phyloP scores from a whole-genome alignment of 176 grass and related monocot genomes.

The Oropetium thomaeum region DNA sequence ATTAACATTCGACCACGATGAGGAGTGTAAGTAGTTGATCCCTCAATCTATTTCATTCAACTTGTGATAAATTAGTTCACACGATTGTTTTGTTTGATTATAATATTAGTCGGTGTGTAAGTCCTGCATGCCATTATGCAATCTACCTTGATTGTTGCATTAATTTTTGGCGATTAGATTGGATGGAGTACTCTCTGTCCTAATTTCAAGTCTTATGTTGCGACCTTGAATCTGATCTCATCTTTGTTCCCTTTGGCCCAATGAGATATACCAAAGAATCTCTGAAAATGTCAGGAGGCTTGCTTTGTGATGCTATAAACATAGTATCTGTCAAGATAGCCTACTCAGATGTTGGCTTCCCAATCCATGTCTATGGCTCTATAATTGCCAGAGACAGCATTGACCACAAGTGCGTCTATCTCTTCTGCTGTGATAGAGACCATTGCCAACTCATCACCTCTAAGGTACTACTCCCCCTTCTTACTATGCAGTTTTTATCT shows the following conservation, averaged over 20 bases:
- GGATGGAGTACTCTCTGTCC: no score
- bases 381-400: conserved; percentile 1
- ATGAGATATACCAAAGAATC: no score
- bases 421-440: conserved; percentile 11
- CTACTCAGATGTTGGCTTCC: conserved; percentile 5
- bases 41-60: background rate
- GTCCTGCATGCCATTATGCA: no score
- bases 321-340: background rate
- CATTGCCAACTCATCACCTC: conserved; percentile 7
- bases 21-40: conserved; percentile 5
- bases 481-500: no score
- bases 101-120: no score
- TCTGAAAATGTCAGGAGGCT: background rate
- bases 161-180: no score
- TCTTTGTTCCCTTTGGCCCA: no score
- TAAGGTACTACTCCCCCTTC: background rate
- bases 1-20: background rate
- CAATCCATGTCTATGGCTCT: conserved; percentile 1
- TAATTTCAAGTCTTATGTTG: no score
- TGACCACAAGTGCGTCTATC: background rate
- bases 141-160: no score
- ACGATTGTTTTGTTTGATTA: no score
- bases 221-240: no score
- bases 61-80: no score
- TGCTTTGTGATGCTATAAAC: background rate